A percentile compares a stretch with the other conserved stretches of the same genome.
Evolutionary conservation across 2,329 filamentous ascomycete genomes (phyloP).

Genomic region (Hypomyces perniciosus): DNA sequence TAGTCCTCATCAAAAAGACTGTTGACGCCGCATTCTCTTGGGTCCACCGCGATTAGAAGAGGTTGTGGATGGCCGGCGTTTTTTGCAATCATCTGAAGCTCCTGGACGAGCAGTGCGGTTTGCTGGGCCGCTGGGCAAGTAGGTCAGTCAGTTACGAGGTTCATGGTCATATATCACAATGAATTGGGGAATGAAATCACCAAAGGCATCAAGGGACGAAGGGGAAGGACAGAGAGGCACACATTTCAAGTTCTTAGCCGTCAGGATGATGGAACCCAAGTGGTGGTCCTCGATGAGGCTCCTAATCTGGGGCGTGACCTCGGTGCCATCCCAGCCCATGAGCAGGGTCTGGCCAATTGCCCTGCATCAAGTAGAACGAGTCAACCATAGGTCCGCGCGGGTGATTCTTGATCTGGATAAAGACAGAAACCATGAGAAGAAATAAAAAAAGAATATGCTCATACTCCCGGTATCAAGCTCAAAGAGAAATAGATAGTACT

Average conservation of each 20-base stretch:
- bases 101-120: constrained; percentile 79
- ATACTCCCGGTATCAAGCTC: not conserved
- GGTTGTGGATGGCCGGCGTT: constrained; percentile 86
- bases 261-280: constrained; percentile 79
- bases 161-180: constrained; percentile 6
- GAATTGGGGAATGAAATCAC: not conserved
- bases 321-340: constrained; percentile 81
- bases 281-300: constrained; percentile 78
- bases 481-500: not conserved
- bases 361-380: constrained; percentile 34
- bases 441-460: not conserved
- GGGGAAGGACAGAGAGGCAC: constrained; percentile 16
- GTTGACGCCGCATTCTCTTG: constrained; percentile 97
- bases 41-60: constrained; percentile 83
- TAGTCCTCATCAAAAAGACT: constrained; percentile 93
- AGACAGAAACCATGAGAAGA: not conserved
- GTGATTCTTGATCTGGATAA: not conserved
- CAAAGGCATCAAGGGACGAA: not conserved
- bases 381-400: constrained; percentile 16
- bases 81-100: constrained; percentile 87
- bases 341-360: constrained; percentile 72
- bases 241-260: constrained; percentile 84
- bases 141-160: constrained; percentile 18
- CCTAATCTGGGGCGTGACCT: constrained; percentile 76
- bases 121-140: constrained; percentile 71